A percentile compares a stretch with the other conserved stretches of the same genome.
Evolutionary conservation across 768 basidiomycete species (phyloP).

Genomic region (Podaxis sp.): DNA sequence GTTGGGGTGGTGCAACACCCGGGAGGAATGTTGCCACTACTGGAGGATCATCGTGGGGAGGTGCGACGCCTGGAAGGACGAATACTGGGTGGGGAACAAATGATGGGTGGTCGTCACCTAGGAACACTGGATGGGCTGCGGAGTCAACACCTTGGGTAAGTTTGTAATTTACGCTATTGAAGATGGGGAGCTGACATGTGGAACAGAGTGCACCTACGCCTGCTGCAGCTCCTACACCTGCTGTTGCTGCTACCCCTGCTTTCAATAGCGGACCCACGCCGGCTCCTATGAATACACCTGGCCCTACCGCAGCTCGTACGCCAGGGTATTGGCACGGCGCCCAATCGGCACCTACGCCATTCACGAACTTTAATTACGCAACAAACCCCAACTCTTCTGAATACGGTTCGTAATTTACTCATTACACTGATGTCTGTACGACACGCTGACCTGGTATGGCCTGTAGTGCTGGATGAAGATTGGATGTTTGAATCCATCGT

Average conservation of each 20-base stretch:
- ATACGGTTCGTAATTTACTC: slow-evolving; percentile 11
- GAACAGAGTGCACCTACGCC: slow-evolving; percentile 46
- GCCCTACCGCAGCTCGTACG: slow-evolving; percentile 15
- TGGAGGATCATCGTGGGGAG: slow-evolving; percentile 34
- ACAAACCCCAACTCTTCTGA: background rate
- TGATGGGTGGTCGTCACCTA: slow-evolving; percentile 9
- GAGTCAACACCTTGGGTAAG: slow-evolving; percentile 19
- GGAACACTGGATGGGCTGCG: slow-evolving; percentile 6
- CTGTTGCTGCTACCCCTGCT: slow-evolving; percentile 30
- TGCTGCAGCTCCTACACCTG: slow-evolving; percentile 17
- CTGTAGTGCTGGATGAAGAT: slow-evolving; percentile 23
- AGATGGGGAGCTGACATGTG: slow-evolving; percentile 1
- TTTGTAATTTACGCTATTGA: background rate
- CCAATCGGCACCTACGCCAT: slow-evolving; percentile 12
- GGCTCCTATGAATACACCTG: slow-evolving; percentile 27
- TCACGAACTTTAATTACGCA: background rate
- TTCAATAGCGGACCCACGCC: slow-evolving; percentile 32
- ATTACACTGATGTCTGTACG: background rate
- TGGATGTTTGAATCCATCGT: slow-evolving; percentile 37
- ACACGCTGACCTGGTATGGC: background rate
- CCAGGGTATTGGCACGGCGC: slow-evolving; percentile 40
- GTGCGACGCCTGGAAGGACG: slow-evolving; percentile 36
- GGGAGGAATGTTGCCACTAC: slow-evolving; percentile 22
- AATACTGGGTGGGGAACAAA: slow-evolving; percentile 17
- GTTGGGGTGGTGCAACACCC: slow-evolving; percentile 45